These are phyloP conservation scores for Apiotrichum montevideense DNA, from an alignment of 1,284 basidiomycete genomes.

Conservation along the genomic window DNA sequence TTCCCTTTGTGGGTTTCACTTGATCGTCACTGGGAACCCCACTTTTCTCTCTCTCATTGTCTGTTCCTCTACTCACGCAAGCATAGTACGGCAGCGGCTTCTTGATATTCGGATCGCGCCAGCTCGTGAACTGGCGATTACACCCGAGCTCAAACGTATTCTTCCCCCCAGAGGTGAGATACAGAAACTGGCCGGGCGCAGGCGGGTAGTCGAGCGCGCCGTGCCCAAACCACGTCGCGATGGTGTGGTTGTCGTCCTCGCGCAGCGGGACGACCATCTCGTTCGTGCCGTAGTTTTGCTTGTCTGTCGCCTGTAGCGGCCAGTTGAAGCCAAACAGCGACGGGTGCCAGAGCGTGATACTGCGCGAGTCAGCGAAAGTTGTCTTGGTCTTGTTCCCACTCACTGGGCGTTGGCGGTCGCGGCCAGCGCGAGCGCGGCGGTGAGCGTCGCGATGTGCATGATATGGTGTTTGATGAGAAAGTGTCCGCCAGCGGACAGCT, in stretches of 20 bases:
- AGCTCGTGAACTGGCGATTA: conserved; percentile 4
- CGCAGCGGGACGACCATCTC: background rate
- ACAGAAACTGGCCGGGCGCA: conserved; percentile 3
- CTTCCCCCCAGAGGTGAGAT: conserved; percentile 4
- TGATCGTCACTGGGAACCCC: background rate
- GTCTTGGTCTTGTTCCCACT: too few species aligned
- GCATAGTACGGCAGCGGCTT: background rate
- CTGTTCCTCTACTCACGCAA: background rate
- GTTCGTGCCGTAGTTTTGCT: background rate
- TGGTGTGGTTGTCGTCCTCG: background rate
- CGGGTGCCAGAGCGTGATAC: background rate
- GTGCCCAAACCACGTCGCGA: conserved; percentile 58
- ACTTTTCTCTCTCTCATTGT: too few species aligned
- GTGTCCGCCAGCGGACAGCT: too few species aligned
- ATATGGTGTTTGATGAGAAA: too few species aligned
- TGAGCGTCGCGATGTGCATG: background rate
- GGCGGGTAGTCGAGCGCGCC: conserved; percentile 24
- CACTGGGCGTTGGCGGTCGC: too few species aligned
- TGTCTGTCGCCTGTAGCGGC: background rate
- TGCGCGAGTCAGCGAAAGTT: background rate
- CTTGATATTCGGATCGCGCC: conserved; percentile 6
- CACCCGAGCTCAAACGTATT: conserved; percentile 9
- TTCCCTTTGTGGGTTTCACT: too few species aligned
- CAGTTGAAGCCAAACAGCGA: conserved; percentile 1
- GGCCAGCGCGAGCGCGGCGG: background rate